Evolutionary conservation across 495 filamentous ascomycete genomes (phyloP), one percentile per base, ranked within the genome.

Genomic region (Penicillium alfredii): DNA sequence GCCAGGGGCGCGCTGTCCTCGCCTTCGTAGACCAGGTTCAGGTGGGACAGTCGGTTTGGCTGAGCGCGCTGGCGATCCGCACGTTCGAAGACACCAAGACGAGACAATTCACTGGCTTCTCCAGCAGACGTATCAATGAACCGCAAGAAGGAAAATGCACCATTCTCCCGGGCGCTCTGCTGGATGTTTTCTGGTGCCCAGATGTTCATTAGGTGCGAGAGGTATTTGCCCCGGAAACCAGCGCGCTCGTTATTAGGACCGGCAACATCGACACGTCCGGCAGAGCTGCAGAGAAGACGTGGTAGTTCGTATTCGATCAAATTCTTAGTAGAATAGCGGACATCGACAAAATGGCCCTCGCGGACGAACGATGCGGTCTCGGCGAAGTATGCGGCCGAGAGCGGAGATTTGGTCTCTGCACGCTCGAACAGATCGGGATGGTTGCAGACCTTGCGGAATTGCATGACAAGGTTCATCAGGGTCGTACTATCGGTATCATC

Each of bases 391-490:
- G 78, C 81, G 39, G 81, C 73, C 1, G 86, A 86, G 53, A 88
- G 81, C 0, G 90, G 88, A 10, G 89, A 94, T 12, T 77, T 78
- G 12, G 84, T 93, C 39, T 97, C 92, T 10, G 90, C 88, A 27
- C 93, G 79, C 58, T 99, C 89, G 42, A 97, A 97, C 13, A 98
- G 68, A 65, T 98, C 92, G 2, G 92, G 92, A 59, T 98, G 92
- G 52, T 98, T 98, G 69, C 92, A 98, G 34, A 98, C 93, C 68
- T 98, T 98, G 37, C 92, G 80, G 76, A 98, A 98, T 63, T 98
- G 93, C 92, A 98, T 98, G 38, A 98, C 92, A 43, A 98, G 71
- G 58, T 97, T 98, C 92, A 98, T 98, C 53, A 99, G 58, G 11
- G 89, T 99, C 9, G 87, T 87, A 17, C 86, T 90, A 51, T 96